Percentiles rank a stretch among this genome's conserved stretches.
Evolutionary conservation across 1,139 yeast genomes (phyloP).

Genomic region (Candida mesenterica): DNA sequence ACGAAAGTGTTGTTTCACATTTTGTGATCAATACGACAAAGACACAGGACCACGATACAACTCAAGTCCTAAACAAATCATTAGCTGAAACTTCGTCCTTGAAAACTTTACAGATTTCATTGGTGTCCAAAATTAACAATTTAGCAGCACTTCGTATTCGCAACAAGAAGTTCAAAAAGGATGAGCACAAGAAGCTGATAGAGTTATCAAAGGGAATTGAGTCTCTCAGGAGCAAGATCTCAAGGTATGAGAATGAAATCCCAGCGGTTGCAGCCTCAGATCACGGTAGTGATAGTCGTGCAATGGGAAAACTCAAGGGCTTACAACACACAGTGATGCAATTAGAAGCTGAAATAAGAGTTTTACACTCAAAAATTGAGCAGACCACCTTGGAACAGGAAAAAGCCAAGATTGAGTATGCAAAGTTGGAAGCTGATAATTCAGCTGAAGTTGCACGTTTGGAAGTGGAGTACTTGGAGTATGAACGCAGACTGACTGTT

Average conservation of each 20-base stretch:
- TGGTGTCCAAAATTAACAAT: constrained; percentile 58
- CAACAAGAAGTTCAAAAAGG: constrained; percentile 60
- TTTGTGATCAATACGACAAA: constrained; percentile 38
- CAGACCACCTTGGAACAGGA: constrained; percentile 18
- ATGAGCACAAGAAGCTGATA: constrained; percentile 53
- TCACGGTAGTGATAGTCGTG: constrained; percentile 28
- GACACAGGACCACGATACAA: constrained; percentile 19
- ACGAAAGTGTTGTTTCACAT: constrained; percentile 30
- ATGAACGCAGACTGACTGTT: constrained; percentile 27
- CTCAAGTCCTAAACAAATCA: constrained; percentile 32
- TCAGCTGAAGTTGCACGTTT: constrained; percentile 23
- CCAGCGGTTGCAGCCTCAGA: constrained; percentile 10
- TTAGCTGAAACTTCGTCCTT: constrained; percentile 47
- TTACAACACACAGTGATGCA: constrained; percentile 42
- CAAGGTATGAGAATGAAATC: constrained; percentile 30
- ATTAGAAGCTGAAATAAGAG: constrained; percentile 37
- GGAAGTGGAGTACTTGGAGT: constrained; percentile 22
- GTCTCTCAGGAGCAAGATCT: constrained; percentile 46
- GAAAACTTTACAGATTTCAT: constrained; percentile 60
- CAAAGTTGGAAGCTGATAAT: constrained; percentile 21
- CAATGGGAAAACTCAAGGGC: constrained; percentile 41
- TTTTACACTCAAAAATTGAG: constrained; percentile 23
- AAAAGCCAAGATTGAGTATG: constrained; percentile 18
- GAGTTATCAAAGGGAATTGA: constrained; percentile 61
- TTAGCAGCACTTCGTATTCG: constrained; percentile 49